phyloP scores from a whole-genome alignment of 1,284 basidiomycete species.

The Moesziomyces parantarcticus region DNA sequence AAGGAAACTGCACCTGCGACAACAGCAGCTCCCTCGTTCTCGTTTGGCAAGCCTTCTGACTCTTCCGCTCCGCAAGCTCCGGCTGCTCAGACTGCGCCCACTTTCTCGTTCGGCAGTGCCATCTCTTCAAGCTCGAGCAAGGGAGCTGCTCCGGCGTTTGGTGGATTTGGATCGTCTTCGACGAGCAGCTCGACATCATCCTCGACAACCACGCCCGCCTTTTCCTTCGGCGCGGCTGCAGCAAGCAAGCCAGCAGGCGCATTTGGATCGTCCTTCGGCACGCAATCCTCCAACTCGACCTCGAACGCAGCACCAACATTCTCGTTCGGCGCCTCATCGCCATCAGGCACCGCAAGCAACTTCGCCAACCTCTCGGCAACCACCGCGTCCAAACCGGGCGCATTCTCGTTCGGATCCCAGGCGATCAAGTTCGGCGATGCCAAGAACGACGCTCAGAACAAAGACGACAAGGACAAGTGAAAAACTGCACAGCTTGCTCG shows the following conservation, averaged over 20 bases:
- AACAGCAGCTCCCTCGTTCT: constrained; percentile 6
- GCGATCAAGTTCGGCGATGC: constrained; percentile 42
- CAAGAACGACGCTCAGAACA: constrained; percentile 6
- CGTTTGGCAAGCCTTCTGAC: constrained; percentile 10
- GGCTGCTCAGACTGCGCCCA: background rate
- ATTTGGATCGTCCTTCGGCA: constrained; percentile 12
- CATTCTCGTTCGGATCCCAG: constrained; percentile 27
- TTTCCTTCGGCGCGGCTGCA: constrained; percentile 16
- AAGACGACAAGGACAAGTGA: constrained; percentile 7
- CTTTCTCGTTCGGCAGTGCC: constrained; percentile 12
- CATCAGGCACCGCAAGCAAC: constrained; percentile 14
- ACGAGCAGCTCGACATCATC: constrained; percentile 1
- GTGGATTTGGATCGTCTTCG: constrained; percentile 17
- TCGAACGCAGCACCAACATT: constrained; percentile 15
- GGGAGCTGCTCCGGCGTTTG: constrained; percentile 9
- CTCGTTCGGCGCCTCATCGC: constrained; percentile 12
- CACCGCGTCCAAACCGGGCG: constrained; percentile 32
- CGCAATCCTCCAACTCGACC: background rate
- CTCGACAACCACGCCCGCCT: constrained; percentile 12
- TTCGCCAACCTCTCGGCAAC: constrained; percentile 32
- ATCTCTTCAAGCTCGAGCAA: constrained; percentile 3
- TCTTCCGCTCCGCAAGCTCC: background rate
- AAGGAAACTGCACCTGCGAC: constrained; percentile 2
- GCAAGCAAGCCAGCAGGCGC: constrained; percentile 1
- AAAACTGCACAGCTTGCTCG: background rate